A percentile compares a stretch with the other conserved stretches of the same genome.
phyloP scores from a whole-genome alignment of 495 filamentous ascomycete species.

The Penicillium longicatenatum region DNA sequence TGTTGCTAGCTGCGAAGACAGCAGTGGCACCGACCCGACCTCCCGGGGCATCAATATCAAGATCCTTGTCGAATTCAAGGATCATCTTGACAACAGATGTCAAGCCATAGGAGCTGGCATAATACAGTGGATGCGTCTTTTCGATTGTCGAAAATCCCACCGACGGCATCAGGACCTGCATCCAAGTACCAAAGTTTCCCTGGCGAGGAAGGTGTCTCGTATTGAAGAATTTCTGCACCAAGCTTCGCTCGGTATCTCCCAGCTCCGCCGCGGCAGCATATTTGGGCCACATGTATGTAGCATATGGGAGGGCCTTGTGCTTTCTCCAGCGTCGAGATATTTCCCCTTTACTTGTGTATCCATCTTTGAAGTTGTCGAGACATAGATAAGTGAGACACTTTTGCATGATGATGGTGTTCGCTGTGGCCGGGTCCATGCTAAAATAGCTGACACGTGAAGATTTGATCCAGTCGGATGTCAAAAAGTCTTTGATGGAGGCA shows the following conservation, averaged over 20 bases:
- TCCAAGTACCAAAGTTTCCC: constrained; percentile 26
- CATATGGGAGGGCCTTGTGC: constrained; percentile 17
- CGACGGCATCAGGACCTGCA: constrained; percentile 12
- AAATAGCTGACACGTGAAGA: constrained; percentile 22
- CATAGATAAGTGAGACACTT: constrained; percentile 25
- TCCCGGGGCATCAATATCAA: constrained; percentile 26
- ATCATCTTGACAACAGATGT: constrained; percentile 23
- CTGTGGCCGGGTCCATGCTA: constrained; percentile 16
- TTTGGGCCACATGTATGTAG: constrained; percentile 19
- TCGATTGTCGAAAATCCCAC: constrained; percentile 13
- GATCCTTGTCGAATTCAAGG: constrained; percentile 15
- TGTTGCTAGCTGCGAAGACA: constrained; percentile 22
- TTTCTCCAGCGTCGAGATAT: not conserved
- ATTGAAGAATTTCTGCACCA: constrained; percentile 21
- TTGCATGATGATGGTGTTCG: constrained; percentile 19
- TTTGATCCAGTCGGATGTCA: constrained; percentile 26
- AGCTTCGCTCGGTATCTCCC: constrained; percentile 1
- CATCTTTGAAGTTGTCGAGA: constrained; percentile 22
- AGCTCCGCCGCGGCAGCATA: constrained; percentile 14
- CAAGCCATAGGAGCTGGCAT: constrained; percentile 28
- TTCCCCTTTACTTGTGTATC: constrained; percentile 7
- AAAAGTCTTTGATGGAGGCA: constrained; percentile 25
- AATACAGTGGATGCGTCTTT: constrained; percentile 26
- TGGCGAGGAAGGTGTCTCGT: constrained; percentile 13
- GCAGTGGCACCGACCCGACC: constrained; percentile 25